phyloP scores from a whole-genome alignment of 2,329 filamentous ascomycete genomes.

The Calonectria crousiana region DNA sequence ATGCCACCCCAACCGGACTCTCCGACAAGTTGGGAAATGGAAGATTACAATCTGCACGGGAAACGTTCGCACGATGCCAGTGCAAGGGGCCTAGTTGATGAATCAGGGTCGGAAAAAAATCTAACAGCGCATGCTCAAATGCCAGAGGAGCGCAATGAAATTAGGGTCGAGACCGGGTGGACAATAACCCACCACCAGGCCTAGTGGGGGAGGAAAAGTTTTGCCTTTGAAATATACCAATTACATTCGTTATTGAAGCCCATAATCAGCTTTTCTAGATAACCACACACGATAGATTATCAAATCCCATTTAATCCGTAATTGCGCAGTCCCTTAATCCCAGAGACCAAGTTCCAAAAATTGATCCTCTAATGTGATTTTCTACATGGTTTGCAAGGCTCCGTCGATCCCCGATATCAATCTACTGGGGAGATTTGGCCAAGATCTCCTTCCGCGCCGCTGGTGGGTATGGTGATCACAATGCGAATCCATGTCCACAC shows the following conservation, averaged over 20 bases:
- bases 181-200: conserved; percentile 32
- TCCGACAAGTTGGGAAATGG: conserved; percentile 41
- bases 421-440: background rate
- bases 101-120: conserved; percentile 42
- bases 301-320: background rate
- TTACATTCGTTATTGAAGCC: background rate
- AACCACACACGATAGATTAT: background rate
- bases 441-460: background rate
- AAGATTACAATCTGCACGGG: conserved; percentile 31
- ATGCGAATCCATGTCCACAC: background rate
- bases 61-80: conserved; percentile 30
- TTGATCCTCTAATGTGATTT: background rate
- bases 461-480: conserved; percentile 2
- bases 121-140: conserved; percentile 29
- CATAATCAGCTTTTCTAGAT: background rate
- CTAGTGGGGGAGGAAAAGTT: background rate
- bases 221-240: background rate
- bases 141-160: conserved; percentile 26
- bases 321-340: background rate
- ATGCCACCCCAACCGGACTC: conserved; percentile 21
- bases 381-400: background rate
- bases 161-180: conserved; percentile 41
- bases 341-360: background rate
- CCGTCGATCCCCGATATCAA: background rate
- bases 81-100: conserved; percentile 30